Conservation (phyloP, 2,329 filamentous ascomycete genomes). For the Aureobasidium sp. region DNA sequence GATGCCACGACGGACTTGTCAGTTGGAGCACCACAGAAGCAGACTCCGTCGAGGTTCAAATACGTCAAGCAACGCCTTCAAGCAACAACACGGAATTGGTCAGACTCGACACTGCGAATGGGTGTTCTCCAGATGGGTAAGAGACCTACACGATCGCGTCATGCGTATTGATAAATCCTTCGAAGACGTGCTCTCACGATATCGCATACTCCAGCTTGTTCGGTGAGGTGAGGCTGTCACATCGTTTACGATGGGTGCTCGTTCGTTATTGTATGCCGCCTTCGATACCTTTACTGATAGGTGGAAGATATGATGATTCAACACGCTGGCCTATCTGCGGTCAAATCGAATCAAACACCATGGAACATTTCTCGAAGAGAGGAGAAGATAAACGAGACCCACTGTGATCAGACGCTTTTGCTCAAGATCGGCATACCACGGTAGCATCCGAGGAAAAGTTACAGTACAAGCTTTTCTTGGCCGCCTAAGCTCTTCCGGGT, state of each 20-base stretch:
- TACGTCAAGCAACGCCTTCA: not conserved
- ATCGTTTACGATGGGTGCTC: too few species aligned
- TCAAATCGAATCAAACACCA: not conserved
- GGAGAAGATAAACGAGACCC: not conserved
- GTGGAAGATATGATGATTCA: not conserved
- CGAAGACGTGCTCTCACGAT: not conserved
- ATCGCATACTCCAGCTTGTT: too few species aligned
- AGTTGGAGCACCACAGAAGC: too few species aligned
- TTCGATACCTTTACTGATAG: not conserved
- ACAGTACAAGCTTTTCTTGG: slow-evolving; percentile 1
- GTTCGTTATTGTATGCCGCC: not conserved
- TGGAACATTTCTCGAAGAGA: not conserved
- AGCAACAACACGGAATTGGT: not conserved
- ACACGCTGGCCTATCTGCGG: not conserved
- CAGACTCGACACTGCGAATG: not conserved
- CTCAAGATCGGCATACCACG: not conserved
- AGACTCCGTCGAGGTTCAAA: not conserved
- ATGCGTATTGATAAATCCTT: not conserved
- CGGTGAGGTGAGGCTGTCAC: not conserved
- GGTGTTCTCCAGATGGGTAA: not conserved
- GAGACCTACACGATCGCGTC: not conserved
- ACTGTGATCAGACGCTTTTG: not conserved
- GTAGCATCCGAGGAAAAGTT: slow-evolving; percentile 7
- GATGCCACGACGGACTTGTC: too few species aligned
- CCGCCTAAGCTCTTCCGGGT: not conserved